Evolutionary conservation across 768 basidiomycete genomes (phyloP), one percentile per base, ranked within the genome.

Genomic region (Leccinum ochraceum): DNA sequence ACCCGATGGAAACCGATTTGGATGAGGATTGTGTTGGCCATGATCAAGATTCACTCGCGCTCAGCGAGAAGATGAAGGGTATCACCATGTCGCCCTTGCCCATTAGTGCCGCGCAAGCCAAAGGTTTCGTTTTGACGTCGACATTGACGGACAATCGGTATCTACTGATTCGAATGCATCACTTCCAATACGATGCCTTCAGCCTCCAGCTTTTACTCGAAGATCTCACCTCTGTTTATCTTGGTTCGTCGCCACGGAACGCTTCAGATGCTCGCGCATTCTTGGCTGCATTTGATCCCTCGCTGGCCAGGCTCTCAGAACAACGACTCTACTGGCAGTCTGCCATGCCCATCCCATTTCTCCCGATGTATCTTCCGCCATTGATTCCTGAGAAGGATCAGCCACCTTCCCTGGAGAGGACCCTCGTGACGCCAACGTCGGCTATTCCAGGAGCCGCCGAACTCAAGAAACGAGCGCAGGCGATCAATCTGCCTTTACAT

Each of bases 101-200:
- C 7, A 52, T 65, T 11, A 54, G 58, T 28, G 58, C 49, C 11
- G 67, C 71, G 17, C 66, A 73, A 49, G 59, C 68, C 2, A 65
- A 60, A 26, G 72, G 67, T 9, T 32, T 66, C 24, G 62, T 72
- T 28, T 26, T 75, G 7, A 60, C 34, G 28, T 63, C 37, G 26
- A 59, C 52, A 28, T 64, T 58, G 9, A 52, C 54, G 0, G 51
- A 48, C 28, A 50, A 46, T 9, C 59, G 54, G n/a, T 74, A 69
- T 50, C 58, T 76, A 5, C 53, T 76, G 9, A 54, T 76, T n/a
- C 67, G 69, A n/a, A 69, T 82, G 34, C 79, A 82, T 58, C 81
- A 82, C 65, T 80, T 80, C 69, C 81, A 81, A 67, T 82, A 81
- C 63, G 81, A 82, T 54, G 81, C 79, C 7, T 77, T 79, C 78